These are phyloP conservation scores for Drechslerella dactyloides DNA, from an alignment of 2,329 filamentous ascomycete genomes.

Conservation along the genomic window DNA sequence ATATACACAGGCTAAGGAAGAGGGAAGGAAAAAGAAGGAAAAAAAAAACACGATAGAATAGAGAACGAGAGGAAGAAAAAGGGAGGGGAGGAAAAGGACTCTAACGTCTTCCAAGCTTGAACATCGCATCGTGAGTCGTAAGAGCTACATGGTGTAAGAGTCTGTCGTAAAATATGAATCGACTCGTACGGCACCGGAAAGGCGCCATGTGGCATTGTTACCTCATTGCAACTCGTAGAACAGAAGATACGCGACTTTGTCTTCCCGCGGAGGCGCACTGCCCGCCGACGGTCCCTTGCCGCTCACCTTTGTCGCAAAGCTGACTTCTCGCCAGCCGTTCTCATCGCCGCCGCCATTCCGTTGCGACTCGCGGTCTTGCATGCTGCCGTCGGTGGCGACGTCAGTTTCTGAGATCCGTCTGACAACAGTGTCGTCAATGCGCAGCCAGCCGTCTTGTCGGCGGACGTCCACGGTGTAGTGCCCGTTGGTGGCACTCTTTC, in stretches of 20 bases:
- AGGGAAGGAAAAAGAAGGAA: background rate
- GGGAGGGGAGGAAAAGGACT: too few species aligned
- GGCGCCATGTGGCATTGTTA: too few species aligned
- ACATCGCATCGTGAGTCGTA: too few species aligned
- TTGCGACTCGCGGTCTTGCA: constrained; percentile 15
- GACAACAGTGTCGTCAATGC: constrained; percentile 91
- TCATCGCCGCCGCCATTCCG: constrained; percentile 10
- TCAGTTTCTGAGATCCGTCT: constrained; percentile 84
- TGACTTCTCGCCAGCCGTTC: constrained; percentile 45
- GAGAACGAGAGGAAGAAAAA: background rate
- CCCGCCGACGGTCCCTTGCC: constrained; percentile 44
- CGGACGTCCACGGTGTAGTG: constrained; percentile 98
- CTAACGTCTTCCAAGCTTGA: too few species aligned
- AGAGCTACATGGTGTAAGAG: too few species aligned
- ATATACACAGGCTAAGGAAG: too few species aligned
- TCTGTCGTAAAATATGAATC: too few species aligned
- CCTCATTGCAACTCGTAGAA: constrained; percentile 38
- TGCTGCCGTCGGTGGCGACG: constrained; percentile 56
- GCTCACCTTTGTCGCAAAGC: constrained; percentile 54
- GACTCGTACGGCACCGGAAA: too few species aligned
- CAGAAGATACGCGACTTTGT: constrained; percentile 43
- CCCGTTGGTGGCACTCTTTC: constrained; percentile 92
- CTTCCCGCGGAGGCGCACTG: constrained; percentile 19
- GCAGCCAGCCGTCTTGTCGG: constrained; percentile 96
- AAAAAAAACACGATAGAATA: background rate